Base-by-base conservation (phyloP, 169 alveolate genomes). In the Plasmodium reichenowi region DNA sequence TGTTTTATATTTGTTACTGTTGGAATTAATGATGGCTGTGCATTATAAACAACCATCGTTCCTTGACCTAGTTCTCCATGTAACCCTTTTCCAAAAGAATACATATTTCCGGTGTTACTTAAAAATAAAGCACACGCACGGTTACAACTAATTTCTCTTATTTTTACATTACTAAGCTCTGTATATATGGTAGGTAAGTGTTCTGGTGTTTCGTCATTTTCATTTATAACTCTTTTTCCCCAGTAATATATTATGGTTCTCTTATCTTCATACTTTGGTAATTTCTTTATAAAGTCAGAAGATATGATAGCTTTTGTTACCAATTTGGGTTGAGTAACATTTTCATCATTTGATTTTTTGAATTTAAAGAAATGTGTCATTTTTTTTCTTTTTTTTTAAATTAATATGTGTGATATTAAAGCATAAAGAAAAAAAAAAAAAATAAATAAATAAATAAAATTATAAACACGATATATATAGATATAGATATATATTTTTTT, bases 41-140 rank as follows among this genome's bases (percentile, higher is more conserved):
- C 62, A 13, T 73, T 93, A 67, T 71, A 86, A 3, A 83, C 75
- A 17, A 93, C 71, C 12, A 66, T 43, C 45, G 70, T 50, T 15
- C 95, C 95, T 22, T 91, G 94, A 3, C 96, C 96, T 60, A 94
- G 88, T 48, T 94, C 95, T 24, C 96, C 96, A 68, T 88, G 94
- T 70, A 91, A 91, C 15, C 96, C 96, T 24, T 92, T 92, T 3
- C 96, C 96, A 43, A 94, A 72, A 7, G 96, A 86, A 73, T 85
- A 94, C 72, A 94, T 73, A 64, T 72, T 64, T 32, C 89, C 88
- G 60, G 72, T 64, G 43, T 88, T 75, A 29, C 95, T 86, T 47
- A 94, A 74, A 73, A 94, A 92, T 78, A 94, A 72, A 62, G 94
- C 91, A 91, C 94, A 92, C 48, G 94, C 54, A 62, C 71, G 73